Evolutionary conservation across 192 early-diverging fungal species (phyloP), one percentile per base, ranked within the genome.

Genomic region (Coemansia sp.): DNA sequence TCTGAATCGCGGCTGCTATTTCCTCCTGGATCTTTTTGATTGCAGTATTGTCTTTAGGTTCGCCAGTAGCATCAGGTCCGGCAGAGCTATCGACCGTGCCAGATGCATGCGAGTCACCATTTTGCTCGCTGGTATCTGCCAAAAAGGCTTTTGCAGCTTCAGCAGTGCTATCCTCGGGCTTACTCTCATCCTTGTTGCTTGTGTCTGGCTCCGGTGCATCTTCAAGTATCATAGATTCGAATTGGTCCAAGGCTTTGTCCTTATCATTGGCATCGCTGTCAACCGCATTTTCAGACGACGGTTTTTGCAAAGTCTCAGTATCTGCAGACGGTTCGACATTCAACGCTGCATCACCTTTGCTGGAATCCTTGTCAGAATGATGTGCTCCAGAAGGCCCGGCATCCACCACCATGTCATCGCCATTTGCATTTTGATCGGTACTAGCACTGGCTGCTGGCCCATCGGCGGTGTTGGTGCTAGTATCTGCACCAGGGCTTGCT

Each of bases 1-100:
- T 45, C 46, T 34, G 57, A 8, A 46, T 45, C 0, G 55, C 42
- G 3, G 55, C 43, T 21, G 44, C 43, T 41, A 42, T 39, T 23
- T 44, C 34, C 24, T 38, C 48, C 30, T 52, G 59, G 22, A 19
- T 54, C 44, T 4, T 38, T 5, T 47, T 54, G 22, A 10, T 25
- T 1, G 30, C 22, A 4, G 37, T 8, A 4, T 51, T 42, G 22
- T 40, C 30, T 40, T 40, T 37, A 8, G 23, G 12, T 10, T 25
- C 23, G 2, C 25, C 24, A 12, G 21, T 11, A 7, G 22, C 46
- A 23, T 23, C 23, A 48, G 46, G 21, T 2, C 22, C 23, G 22
- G 47, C 47, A 49, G 9, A 11, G 24, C 18, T 39, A 22, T 39
- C 49, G 17, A 34, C 27, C 25, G 40, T 27, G 41, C 38, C 53